These are phyloP conservation scores for Talaromyces funiculosus DNA, from an alignment of 2,329 filamentous ascomycete species.

Conservation along the genomic window DNA sequence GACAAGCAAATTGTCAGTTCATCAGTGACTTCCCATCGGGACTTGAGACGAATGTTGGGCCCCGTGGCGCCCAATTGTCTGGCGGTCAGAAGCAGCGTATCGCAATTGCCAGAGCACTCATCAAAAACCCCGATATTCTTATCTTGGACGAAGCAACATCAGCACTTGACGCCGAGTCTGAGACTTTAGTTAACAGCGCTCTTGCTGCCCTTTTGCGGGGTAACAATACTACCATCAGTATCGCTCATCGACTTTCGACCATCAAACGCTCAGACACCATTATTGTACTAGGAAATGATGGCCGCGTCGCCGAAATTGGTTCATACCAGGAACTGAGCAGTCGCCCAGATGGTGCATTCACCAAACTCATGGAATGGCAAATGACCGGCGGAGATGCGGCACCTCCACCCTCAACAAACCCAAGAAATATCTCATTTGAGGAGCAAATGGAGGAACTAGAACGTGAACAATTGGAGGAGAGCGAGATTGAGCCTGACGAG, in stretches of 20 bases:
- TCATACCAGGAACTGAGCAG: slow-evolving; percentile 71
- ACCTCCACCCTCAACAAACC: slow-evolving; percentile 19
- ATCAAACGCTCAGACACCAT: slow-evolving; percentile 95
- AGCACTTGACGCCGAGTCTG: slow-evolving; percentile 90
- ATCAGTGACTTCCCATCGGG: slow-evolving; percentile 96
- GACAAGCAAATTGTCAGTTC: slow-evolving; percentile 92
- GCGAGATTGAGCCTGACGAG: slow-evolving; percentile 30
- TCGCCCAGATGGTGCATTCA: slow-evolving; percentile 76
- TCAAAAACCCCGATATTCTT: slow-evolving; percentile 94
- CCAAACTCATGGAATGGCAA: slow-evolving; percentile 97
- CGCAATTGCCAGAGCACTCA: slow-evolving; percentile 86
- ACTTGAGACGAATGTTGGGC: slow-evolving; percentile 87
- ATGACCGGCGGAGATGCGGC: slow-evolving; percentile 71
- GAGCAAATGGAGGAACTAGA: slow-evolving; percentile 48
- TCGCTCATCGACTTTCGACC: slow-evolving; percentile 89
- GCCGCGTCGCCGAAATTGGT: slow-evolving; percentile 84
- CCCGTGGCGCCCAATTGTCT: slow-evolving; percentile 85
- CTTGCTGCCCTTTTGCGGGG: slow-evolving; percentile 73
- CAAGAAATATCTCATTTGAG: slow-evolving; percentile 38
- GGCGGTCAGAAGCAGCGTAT: slow-evolving; percentile 98
- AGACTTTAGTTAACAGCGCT: slow-evolving; percentile 92
- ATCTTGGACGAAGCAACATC: slow-evolving; percentile 96
- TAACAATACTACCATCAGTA: slow-evolving; percentile 93
- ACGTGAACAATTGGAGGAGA: slow-evolving; percentile 24
- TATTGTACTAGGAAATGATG: slow-evolving; percentile 81